Percentiles rank a stretch among this genome's conserved stretches.
Evolutionary conservation across 805 yeast species (phyloP).

Genomic region (Candida caryicola): DNA sequence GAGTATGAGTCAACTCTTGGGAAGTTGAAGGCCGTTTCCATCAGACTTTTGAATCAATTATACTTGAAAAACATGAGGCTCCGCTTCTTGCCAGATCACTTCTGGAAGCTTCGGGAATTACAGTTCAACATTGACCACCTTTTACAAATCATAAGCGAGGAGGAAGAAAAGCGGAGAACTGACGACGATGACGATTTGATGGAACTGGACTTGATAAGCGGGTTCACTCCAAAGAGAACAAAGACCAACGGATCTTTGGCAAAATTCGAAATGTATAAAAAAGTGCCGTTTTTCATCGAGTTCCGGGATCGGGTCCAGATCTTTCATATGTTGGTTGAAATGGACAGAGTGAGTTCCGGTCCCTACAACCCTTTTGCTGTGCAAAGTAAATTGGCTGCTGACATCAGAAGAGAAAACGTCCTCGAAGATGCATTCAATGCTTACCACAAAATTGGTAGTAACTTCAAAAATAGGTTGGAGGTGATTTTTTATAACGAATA

Average conservation of each 20-base stretch:
- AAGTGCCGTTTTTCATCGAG: slow-evolving; percentile 76
- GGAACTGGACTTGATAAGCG: slow-evolving; percentile 55
- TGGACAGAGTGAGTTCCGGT: slow-evolving; percentile 42
- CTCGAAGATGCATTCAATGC: slow-evolving; percentile 70
- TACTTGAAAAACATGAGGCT: slow-evolving; percentile 66
- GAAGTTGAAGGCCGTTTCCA: slow-evolving; percentile 33
- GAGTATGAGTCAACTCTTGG: slow-evolving; percentile 4
- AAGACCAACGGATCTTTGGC: slow-evolving; percentile 53
- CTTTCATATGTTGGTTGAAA: slow-evolving; percentile 59
- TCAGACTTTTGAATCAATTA: slow-evolving; percentile 60
- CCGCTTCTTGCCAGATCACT: slow-evolving; percentile 42
- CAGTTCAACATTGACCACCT: slow-evolving; percentile 36
- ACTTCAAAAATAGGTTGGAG: slow-evolving; percentile 56
- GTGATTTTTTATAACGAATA: slow-evolving; percentile 67
- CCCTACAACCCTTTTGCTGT: slow-evolving; percentile 13
- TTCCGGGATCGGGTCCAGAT: slow-evolving; percentile 72
- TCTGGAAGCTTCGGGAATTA: slow-evolving; percentile 50
- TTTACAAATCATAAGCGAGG: slow-evolving; percentile 36
- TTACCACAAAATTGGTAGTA: slow-evolving; percentile 50
- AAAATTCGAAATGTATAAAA: slow-evolving; percentile 51
- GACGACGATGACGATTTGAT: slow-evolving; percentile 13
- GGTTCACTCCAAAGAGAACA: too few relatives aligned
- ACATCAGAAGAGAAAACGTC: slow-evolving; percentile 66
- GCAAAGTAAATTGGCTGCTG: slow-evolving; percentile 38
- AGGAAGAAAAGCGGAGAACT: slow-evolving; percentile 35